These are phyloP conservation scores for Botrytis elliptica DNA, from an alignment of 2,329 filamentous ascomycete species.

Conservation along the genomic window DNA sequence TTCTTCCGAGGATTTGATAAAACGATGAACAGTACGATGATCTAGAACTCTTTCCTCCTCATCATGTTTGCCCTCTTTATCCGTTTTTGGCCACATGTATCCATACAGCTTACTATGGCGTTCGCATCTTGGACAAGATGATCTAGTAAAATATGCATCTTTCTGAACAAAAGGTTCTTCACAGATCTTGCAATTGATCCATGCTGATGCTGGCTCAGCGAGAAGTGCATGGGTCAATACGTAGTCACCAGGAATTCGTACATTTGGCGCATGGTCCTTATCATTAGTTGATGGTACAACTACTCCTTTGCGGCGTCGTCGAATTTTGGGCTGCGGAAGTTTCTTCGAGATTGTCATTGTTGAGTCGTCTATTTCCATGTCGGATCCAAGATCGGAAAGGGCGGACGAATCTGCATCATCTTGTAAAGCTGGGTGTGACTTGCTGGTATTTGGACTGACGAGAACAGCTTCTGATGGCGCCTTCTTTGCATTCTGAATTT, in stretches of 20 bases:
- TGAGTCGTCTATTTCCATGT: constrained; percentile 25
- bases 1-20: constrained; percentile 71
- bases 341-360: constrained; percentile 22
- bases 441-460: not conserved
- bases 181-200: constrained; percentile 89
- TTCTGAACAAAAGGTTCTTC: constrained; percentile 79
- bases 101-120: constrained; percentile 95
- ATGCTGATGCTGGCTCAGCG: constrained; percentile 71
- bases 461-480: not conserved
- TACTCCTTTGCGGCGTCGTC: constrained; percentile 25
- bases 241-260: constrained; percentile 73
- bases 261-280: constrained; percentile 31
- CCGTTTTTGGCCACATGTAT: constrained; percentile 93
- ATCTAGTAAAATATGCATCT: constrained; percentile 82
- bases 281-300: constrained; percentile 28
- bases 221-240: constrained; percentile 75
- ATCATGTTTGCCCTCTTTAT: constrained; percentile 72
- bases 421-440: constrained; percentile 15
- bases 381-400: constrained; percentile 22
- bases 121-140: constrained; percentile 88
- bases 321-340: constrained; percentile 21
- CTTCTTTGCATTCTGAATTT: not conserved
- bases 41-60: constrained; percentile 68
- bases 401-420: constrained; percentile 19
- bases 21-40: constrained; percentile 83